A percentile compares a stretch with the other conserved stretches of the same genome.
Evolutionary conservation across 2,329 filamentous ascomycete genomes (phyloP).

Genomic region (Lojkania enalia): DNA sequence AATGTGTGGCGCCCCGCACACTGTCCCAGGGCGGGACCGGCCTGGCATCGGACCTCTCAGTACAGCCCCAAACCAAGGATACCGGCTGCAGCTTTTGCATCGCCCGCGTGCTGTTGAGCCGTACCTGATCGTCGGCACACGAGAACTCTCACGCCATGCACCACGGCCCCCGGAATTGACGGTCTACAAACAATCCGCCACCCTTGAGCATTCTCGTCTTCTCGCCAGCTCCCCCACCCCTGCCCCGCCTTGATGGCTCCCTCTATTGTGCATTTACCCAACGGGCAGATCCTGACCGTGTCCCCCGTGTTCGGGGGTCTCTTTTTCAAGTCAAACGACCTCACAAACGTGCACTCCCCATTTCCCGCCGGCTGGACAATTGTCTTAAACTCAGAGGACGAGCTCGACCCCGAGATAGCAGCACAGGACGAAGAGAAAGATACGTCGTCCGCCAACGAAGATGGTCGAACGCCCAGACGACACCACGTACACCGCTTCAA

Average conservation of each 20-base stretch:
- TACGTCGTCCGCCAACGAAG: slow-evolving; percentile 24
- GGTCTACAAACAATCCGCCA: neutral
- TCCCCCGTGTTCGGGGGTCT: slow-evolving; percentile 88
- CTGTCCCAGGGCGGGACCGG: neutral
- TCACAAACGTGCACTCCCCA: slow-evolving; percentile 65
- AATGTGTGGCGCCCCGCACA: no score
- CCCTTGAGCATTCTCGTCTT: neutral
- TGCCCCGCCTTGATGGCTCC: slow-evolving; percentile 42
- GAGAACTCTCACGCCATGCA: neutral
- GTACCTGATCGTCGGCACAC: neutral
- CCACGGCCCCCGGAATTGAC: neutral
- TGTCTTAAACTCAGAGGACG: slow-evolving; percentile 72
- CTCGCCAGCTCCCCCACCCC: slow-evolving; percentile 22
- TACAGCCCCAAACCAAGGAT: neutral
- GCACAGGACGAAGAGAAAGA: slow-evolving; percentile 37
- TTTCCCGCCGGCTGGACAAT: slow-evolving; percentile 91
- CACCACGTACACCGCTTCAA: slow-evolving; percentile 67
- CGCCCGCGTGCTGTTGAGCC: neutral
- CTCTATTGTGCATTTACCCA: slow-evolving; percentile 71
- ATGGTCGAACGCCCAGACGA: slow-evolving; percentile 21
- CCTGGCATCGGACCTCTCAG: neutral
- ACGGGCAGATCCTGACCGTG: slow-evolving; percentile 82
- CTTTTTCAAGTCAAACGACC: slow-evolving; percentile 82
- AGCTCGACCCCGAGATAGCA: slow-evolving; percentile 40
- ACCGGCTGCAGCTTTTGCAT: neutral